phyloP scores from a whole-genome alignment of 305 asterid species.

The Rubia tinctorum region DNA sequence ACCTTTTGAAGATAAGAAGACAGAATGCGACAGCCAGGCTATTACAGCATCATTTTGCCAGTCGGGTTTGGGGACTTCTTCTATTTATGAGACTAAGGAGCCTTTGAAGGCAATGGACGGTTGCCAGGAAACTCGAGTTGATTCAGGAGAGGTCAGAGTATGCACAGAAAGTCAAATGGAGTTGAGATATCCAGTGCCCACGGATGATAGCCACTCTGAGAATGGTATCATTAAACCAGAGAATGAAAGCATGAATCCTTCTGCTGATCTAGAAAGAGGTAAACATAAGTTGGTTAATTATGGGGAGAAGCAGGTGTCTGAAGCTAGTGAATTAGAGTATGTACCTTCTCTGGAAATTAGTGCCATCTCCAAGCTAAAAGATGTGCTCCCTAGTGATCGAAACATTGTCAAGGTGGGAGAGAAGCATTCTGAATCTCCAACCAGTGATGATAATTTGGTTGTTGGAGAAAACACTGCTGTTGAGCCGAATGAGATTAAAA shows the following conservation, averaged over 20 bases:
- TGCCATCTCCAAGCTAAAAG: slow-evolving; percentile 24
- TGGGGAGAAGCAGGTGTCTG: slow-evolving; percentile 20
- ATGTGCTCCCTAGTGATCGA: slow-evolving; percentile 29
- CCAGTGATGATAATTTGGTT: slow-evolving; percentile 25
- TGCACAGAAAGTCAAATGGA: slow-evolving; percentile 38
- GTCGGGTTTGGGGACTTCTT: slow-evolving; percentile 39
- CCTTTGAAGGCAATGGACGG: slow-evolving; percentile 27
- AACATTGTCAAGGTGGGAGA: slow-evolving; percentile 29
- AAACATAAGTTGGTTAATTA: slow-evolving; percentile 10
- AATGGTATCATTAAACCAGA: slow-evolving; percentile 9
- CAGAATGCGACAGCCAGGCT: slow-evolving; percentile 38
- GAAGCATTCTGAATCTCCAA: slow-evolving; percentile 27
- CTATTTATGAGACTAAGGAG: slow-evolving; percentile 25
- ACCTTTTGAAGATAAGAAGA: slow-evolving; percentile 33
- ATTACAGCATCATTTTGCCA: slow-evolving; percentile 43
- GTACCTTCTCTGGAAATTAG: slow-evolving; percentile 28
- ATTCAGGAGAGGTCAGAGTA: slow-evolving; percentile 44
- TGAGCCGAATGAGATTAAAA: slow-evolving; percentile 36
- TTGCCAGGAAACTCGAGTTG: slow-evolving; percentile 23
- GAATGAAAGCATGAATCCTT: slow-evolving; percentile 11
- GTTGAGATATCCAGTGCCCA: slow-evolving; percentile 29
- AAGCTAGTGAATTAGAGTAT: slow-evolving; percentile 16
- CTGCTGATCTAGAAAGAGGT: slow-evolving; percentile 17
- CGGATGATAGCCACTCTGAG: slow-evolving; percentile 12
- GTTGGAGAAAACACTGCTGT: slow-evolving; percentile 25